Evolutionary conservation across 768 basidiomycete species (phyloP).

Genomic region (Collybiopsis confluens): DNA sequence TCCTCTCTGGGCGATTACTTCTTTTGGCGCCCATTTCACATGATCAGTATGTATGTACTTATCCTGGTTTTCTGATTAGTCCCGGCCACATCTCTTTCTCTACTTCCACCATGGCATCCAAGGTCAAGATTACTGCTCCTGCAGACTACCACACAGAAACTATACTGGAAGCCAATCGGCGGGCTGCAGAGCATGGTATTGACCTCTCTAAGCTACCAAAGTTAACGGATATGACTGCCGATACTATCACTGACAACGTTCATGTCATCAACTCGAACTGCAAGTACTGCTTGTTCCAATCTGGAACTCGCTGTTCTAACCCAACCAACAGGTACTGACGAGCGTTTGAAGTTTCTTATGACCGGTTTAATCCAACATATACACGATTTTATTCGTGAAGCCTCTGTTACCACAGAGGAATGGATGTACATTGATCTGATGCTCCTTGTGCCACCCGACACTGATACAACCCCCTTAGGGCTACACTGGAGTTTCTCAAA

Average conservation of each 20-base stretch:
- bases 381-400: conserved; percentile 72
- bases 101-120: background rate
- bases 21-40: too few relatives aligned
- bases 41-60: too few relatives aligned
- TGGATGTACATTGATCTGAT: conserved; percentile 55
- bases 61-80: too few relatives aligned
- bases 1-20: too few relatives aligned
- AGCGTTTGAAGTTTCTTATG: conserved; percentile 40
- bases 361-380: conserved; percentile 53
- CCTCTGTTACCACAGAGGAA: conserved; percentile 75
- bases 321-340: conserved; percentile 28
- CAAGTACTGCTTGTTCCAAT: conserved; percentile 15
- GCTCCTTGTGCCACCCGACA: background rate
- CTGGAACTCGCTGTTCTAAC: background rate
- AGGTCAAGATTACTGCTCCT: conserved; percentile 14
- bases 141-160: conserved; percentile 19
- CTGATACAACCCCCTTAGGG: conserved; percentile 21
- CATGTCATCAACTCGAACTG: conserved; percentile 36
- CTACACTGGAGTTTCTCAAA: conserved; percentile 75
- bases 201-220: conserved; percentile 38
- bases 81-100: background rate
- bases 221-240: conserved; percentile 36
- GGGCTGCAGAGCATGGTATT: conserved; percentile 29
- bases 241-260: conserved; percentile 38
- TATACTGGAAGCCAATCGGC: conserved; percentile 24